Percentiles rank a stretch among this genome's conserved stretches.
Evolutionary conservation across 2,329 filamentous ascomycete species (phyloP).

Genomic region (Colletotrichum sp.): DNA sequence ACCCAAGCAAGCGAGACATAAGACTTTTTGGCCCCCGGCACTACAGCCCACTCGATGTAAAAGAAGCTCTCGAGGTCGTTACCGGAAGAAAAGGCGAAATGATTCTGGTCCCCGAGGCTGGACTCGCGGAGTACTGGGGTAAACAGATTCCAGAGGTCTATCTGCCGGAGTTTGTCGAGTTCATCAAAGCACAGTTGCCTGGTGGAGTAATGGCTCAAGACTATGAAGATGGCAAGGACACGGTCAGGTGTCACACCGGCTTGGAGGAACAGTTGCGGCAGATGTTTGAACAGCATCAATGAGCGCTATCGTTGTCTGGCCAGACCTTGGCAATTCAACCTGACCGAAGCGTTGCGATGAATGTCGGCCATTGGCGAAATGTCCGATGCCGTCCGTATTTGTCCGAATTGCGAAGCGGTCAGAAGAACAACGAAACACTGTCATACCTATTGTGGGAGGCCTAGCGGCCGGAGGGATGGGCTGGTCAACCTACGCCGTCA

Average conservation of each 20-base stretch:
- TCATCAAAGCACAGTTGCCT: constrained; percentile 18
- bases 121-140: constrained; percentile 26
- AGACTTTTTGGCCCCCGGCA: constrained; percentile 30
- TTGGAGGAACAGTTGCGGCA: constrained; percentile 26
- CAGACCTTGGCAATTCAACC: not conserved
- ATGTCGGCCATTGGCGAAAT: not conserved
- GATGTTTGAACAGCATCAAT: not conserved
- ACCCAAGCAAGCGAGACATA: constrained; percentile 16
- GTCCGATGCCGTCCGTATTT: not conserved
- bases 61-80: constrained; percentile 28
- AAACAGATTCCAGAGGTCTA: constrained; percentile 28
- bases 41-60: constrained; percentile 33
- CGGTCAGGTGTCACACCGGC: constrained; percentile 24
- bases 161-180: not conserved
- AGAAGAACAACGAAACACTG: not conserved
- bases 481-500: not conserved
- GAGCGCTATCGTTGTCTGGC: fast-evolving
- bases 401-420: not conserved
- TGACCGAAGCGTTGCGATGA: not conserved
- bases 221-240: constrained; percentile 26
- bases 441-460: not conserved
- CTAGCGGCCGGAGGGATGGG: not conserved
- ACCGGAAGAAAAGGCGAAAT: constrained; percentile 29
- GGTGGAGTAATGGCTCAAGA: constrained; percentile 28
- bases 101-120: constrained; percentile 22